Conservation (phyloP, 768 basidiomycete genomes). For the Hortiboletus campestris region DNA sequence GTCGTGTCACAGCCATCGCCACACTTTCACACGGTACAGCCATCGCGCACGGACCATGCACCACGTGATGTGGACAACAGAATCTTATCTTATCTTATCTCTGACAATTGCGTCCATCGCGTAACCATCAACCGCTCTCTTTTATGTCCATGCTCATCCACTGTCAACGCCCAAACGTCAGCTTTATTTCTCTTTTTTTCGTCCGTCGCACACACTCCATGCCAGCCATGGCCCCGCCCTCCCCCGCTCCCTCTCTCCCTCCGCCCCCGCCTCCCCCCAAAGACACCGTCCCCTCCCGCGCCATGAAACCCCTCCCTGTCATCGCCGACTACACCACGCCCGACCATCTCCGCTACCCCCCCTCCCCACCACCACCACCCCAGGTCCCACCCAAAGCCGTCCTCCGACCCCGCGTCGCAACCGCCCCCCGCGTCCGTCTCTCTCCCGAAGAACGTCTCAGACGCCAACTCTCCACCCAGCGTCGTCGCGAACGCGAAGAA, state of each 20-base stretch:
- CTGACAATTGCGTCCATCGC: slow-evolving; percentile 5
- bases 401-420: slow-evolving; percentile 1
- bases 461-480: slow-evolving; percentile 21
- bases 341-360: slow-evolving; percentile 1
- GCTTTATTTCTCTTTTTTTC: slow-evolving; percentile 13
- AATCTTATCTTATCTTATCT: slow-evolving; percentile 23
- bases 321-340: slow-evolving; percentile 5
- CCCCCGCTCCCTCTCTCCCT: slow-evolving; percentile 2
- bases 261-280: slow-evolving; percentile 27
- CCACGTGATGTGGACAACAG: background rate
- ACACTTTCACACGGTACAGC: slow-evolving; percentile 25
- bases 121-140: slow-evolving; percentile 4
- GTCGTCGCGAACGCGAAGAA: slow-evolving; percentile 38
- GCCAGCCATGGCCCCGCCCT: background rate
- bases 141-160: slow-evolving; percentile 12
- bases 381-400: background rate
- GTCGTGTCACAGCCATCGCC: slow-evolving; percentile 25
- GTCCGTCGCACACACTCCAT: slow-evolving; percentile 16
- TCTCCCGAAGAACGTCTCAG: slow-evolving; percentile 28
- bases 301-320: slow-evolving; percentile 24
- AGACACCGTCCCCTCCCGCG: background rate
- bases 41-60: slow-evolving; percentile 29
- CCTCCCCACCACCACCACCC: slow-evolving; percentile 5
- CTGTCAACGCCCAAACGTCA: slow-evolving; percentile 10
- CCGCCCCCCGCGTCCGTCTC: slow-evolving; percentile 10